Conservation (phyloP, 306 rosid species). For the Inga laurina region DNA sequence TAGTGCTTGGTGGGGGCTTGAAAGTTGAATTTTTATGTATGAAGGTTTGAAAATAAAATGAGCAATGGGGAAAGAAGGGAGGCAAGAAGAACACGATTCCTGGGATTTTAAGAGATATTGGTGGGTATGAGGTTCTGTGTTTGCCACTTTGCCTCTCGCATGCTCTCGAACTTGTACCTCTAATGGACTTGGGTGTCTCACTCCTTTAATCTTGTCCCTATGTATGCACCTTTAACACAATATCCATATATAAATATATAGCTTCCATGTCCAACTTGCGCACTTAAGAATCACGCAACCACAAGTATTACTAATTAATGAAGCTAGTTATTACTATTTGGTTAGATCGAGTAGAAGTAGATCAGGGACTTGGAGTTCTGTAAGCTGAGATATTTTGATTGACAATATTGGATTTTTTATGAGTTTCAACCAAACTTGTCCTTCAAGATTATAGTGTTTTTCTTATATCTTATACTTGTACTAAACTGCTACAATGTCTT, state of each 20-base stretch:
- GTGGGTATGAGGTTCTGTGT: background rate
- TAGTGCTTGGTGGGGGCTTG: constrained; percentile 32
- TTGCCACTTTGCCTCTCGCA: constrained; percentile 8
- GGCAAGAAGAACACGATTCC: constrained; percentile 14
- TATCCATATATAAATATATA: too few relatives aligned
- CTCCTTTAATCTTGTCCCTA: background rate
- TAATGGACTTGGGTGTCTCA: background rate
- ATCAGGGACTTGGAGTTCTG: background rate
- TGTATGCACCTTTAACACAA: too few relatives aligned
- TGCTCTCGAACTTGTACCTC: background rate
- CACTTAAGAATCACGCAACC: background rate
- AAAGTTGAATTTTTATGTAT: background rate
- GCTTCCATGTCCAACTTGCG: background rate
- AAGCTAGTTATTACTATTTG: too few relatives aligned
- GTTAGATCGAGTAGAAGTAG: background rate
- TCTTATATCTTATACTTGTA: background rate
- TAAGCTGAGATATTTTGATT: background rate
- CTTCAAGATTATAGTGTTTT: background rate
- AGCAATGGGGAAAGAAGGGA: background rate
- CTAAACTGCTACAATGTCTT: background rate
- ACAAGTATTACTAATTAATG: background rate
- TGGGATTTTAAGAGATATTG: background rate
- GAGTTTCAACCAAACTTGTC: background rate
- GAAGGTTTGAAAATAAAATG: background rate
- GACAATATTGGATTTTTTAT: background rate